These are phyloP conservation scores for Colletotrichum abscissum DNA, from an alignment of 2,329 filamentous ascomycete species.

Conservation along the genomic window DNA sequence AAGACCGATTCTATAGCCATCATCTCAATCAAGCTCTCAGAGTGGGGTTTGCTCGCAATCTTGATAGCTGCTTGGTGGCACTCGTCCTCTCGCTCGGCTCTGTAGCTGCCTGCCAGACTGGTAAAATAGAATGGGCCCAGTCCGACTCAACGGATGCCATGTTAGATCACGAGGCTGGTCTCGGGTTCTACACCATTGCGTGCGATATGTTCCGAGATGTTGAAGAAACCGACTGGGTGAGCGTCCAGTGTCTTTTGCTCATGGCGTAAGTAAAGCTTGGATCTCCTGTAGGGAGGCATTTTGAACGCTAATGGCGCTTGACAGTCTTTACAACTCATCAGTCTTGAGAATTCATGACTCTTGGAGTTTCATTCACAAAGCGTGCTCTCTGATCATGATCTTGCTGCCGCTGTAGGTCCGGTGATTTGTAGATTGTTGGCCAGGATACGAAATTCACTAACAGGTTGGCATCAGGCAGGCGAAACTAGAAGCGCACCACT, in stretches of 20 bases:
- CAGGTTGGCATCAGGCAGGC: background rate
- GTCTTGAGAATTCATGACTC: background rate
- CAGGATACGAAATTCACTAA: background rate
- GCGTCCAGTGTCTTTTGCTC: slow-evolving; percentile 26
- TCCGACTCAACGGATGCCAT: background rate
- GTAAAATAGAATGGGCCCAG: slow-evolving; percentile 8
- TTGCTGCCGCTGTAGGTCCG: background rate
- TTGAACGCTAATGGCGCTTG: background rate
- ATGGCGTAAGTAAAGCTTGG: slow-evolving; percentile 30
- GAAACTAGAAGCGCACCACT: background rate
- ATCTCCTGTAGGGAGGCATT: background rate
- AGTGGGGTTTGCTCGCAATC: background rate
- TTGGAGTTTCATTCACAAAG: background rate
- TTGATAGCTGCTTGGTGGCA: slow-evolving; percentile 6
- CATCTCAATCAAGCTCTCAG: slow-evolving; percentile 10
- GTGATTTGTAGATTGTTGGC: background rate
- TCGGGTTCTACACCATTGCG: slow-evolving; percentile 19
- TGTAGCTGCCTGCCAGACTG: slow-evolving; percentile 13
- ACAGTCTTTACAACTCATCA: background rate
- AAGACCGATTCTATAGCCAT: slow-evolving; percentile 9
- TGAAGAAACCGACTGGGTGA: slow-evolving; percentile 12
- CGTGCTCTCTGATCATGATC: background rate
- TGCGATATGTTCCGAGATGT: slow-evolving; percentile 9
- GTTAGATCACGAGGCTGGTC: background rate
- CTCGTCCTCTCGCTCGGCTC: slow-evolving; percentile 19